Conservation (phyloP, 805 yeast species). For the Ogataea minuta region DNA sequence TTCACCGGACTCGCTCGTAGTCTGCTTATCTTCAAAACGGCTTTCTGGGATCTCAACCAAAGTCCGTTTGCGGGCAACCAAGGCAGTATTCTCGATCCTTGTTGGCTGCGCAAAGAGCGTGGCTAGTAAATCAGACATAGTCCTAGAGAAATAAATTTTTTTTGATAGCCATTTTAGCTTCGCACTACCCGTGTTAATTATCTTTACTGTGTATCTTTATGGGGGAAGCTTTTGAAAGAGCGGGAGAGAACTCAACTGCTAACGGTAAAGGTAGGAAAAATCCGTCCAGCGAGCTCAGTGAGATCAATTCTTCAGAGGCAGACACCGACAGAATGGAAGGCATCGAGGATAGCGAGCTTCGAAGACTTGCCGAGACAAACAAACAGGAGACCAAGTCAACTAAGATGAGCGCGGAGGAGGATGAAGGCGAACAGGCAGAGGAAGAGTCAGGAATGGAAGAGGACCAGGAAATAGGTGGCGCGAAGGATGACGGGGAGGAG, state of each 20-base stretch:
- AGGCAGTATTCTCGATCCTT: slow-evolving; percentile 42
- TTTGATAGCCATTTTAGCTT: slow-evolving; percentile 11
- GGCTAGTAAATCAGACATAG: slow-evolving; percentile 11
- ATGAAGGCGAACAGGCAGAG: slow-evolving; percentile 18
- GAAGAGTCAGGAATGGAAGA: slow-evolving; percentile 31
- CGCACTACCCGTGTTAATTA: slow-evolving; percentile 6
- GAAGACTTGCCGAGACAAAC: slow-evolving; percentile 38
- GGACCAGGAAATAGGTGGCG: slow-evolving; percentile 27
- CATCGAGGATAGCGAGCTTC: slow-evolving; percentile 52
- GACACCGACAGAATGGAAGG: slow-evolving; percentile 85
- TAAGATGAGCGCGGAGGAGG: slow-evolving; percentile 11
- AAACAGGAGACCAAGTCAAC: slow-evolving; percentile 14
- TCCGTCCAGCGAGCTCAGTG: slow-evolving; percentile 21
- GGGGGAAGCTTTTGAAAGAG: slow-evolving; percentile 10
- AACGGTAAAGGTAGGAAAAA: slow-evolving; percentile 14
- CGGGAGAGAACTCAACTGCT: slow-evolving; percentile 5
- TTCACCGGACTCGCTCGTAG: slow-evolving; percentile 22
- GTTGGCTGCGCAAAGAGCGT: slow-evolving; percentile 39
- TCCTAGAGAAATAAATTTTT: slow-evolving; percentile 3
- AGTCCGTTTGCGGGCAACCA: slow-evolving; percentile 30
- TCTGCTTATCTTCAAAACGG: slow-evolving; percentile 17
- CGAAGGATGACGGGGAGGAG: slow-evolving; percentile 25
- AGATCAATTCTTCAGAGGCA: slow-evolving; percentile 65
- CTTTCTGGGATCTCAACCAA: slow-evolving; percentile 19
- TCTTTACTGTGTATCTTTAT: slow-evolving; percentile 7